Base-by-base conservation (phyloP, 2,329 filamentous ascomycete species). In the Colletotrichum simmondsii region DNA sequence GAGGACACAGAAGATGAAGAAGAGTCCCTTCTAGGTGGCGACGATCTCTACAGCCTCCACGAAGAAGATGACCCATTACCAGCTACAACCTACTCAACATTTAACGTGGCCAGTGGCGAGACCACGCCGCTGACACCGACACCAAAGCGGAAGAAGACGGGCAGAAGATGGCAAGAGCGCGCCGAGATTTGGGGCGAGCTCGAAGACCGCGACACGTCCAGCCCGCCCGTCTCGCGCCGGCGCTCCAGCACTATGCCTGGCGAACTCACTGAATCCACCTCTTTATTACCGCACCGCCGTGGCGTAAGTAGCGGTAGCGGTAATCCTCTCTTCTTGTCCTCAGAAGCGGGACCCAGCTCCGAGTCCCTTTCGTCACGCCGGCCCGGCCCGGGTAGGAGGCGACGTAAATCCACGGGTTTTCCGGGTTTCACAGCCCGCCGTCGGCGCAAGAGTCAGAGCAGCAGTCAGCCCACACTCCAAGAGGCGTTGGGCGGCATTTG, bases 171-270 rank as follows among this genome's bases (percentile, higher is more conserved):
- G 86, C 85, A 90, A 69, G 93, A 97, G 79, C 90, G 90, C 1
- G 91, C 91, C 46, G 94, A 97, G 77, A 97, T 97, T 37, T 97
- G 95, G 95, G 93, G 92, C 68, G 95, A 97, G 80, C 87, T 98
- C 16, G 92, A 97, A 78, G 95, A 97, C 77, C 91, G 93, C 53
- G 88, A 90, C 63, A 82, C 84, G 24, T 80, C 83, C 35, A 83
- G 81, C 69, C 83, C 84, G 64, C 81, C 83, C 0, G 76, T 80
- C 4, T 80, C 78, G 54, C 83, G 87, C 58, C 79, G 83, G 28
- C 85, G 88, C 16, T 88, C 88, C 12, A 87, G 82, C 66, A 89
- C 88, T 2, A 72, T 90, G 46, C 87, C 88, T 0, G 81, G 78
- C 1, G 78, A 49, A n/a, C 42, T 80, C 22, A 79, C 77, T 42